Evolutionary conservation across 1,284 basidiomycete species (phyloP), one percentile per base, ranked within the genome.

Genomic region (Cerrena zonata): DNA sequence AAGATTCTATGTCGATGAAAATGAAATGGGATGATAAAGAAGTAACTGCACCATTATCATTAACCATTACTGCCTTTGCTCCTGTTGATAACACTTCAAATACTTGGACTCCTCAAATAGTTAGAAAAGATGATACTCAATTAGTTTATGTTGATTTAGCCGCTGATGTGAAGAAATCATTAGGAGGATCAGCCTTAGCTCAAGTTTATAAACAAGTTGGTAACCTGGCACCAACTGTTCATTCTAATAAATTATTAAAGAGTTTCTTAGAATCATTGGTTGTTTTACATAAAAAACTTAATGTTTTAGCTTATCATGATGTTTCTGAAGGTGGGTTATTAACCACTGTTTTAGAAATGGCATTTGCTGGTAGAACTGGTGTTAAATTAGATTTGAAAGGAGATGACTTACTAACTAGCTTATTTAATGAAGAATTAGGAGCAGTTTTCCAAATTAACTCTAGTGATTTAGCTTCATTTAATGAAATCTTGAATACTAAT

Each of bases 1-100:
- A 99, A 71, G 95, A 99, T 69, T 97, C 94, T 2, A 98, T 99
- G 96, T 94, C 91, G 30, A 99, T 99, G 95, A 89, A 90, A 54
- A 99, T 98, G 95, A 89, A 86, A 60, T 99, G 95, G 95, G 49
- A 58, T 40, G 68, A 86, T 24, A 75, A 75, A 5, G 76, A 72
- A 61, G 91, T 99, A 52, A 94, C 84, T 40, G 79, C 95, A 3
- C 96, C 95, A 2, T 69, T 98, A 46, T 96, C 94, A 21, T 75
- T 96, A 57, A 91, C 98, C 64, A 82, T 97, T 53, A 98, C 96
- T 13, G 95, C 95, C 0, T 99, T 99, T 63, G 86, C 92, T 1
- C 84, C 89, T 1, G 92, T 97, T 47, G 71, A 86, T 58, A 78
- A 94, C 62, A 79, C 95, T 47, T 69, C 79, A 39, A 69, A 66